A percentile compares a stretch with the other conserved stretches of the same genome.
These are phyloP conservation scores for Bretschneidera sinensis DNA, from an alignment of 345 rosid genomes.

Conservation along the genomic window DNA sequence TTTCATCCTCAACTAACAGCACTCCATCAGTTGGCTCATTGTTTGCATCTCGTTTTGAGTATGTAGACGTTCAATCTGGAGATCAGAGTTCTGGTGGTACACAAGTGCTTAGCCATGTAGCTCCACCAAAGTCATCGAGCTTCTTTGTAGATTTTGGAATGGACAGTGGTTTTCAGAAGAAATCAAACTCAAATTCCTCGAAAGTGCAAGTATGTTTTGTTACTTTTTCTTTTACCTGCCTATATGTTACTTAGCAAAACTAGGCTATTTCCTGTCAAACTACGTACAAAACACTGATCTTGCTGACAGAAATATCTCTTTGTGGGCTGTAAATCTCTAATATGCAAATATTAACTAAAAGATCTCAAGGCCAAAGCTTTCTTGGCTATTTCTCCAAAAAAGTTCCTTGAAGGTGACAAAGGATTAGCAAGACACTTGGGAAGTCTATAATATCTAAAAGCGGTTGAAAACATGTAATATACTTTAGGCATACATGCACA, in stretches of 20 bases:
- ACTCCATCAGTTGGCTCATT: constrained; percentile 47
- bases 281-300: too few species aligned
- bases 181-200: constrained; percentile 51
- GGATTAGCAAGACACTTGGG: too few species aligned
- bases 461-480: too few species aligned
- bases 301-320: too few species aligned
- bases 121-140: constrained; percentile 87
- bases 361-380: too few species aligned
- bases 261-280: neutral
- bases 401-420: too few species aligned
- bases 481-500: too few species aligned
- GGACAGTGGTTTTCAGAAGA: constrained; percentile 69
- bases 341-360: too few species aligned
- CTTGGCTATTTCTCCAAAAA: too few species aligned
- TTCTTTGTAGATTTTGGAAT: constrained; percentile 91
- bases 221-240: neutral
- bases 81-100: constrained; percentile 51
- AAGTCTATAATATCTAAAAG: too few species aligned
- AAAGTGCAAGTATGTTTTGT: constrained; percentile 59
- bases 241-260: neutral
- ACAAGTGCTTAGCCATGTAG: constrained; percentile 80
- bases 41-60: constrained; percentile 87
- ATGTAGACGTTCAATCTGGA: constrained; percentile 58
- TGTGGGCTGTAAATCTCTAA: too few species aligned
- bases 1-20: constrained; percentile 47